Base-by-base conservation (phyloP, 371 early-diverging fungal genomes). In the Nematocida major region DNA sequence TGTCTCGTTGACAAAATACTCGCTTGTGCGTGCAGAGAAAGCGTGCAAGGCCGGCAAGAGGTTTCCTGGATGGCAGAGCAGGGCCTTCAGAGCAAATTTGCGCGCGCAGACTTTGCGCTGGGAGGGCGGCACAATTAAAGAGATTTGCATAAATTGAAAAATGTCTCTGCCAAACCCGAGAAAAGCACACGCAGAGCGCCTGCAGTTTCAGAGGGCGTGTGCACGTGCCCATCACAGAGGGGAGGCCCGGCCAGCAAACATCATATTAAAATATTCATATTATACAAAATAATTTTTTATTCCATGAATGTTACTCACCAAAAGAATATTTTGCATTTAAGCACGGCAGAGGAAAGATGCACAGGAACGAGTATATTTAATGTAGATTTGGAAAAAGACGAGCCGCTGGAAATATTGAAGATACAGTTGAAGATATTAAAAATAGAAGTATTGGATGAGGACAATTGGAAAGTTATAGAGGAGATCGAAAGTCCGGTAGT, bases 281-380 rank as follows among this genome's bases (percentile, higher is more conserved):
- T 67, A 9, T 20, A 32, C 13, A 68, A 53, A 24, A 59, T 63
- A 47, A 47, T 50, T 63, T 73, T 45, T 63, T 73, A 47, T 15
- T 22, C 51, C 49, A 73, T 73, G 76, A 22, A 34, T 24, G 47
- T 73, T n/a, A 42, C 22, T 20, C 62, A 65, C 40, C 76, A 73
- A 54, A 73, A 73, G 48, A 73, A 73, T 40, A 73, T 73, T 30
- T 22, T 73, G 47, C 47, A 45, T 34, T 45, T 73, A 39, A 63
- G 59, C 49, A 7, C 63, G 43, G 45, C 11, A 39, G 38, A 48
- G 20, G 36, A 45, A 32, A 22, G 48, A 15, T 73, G 47, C 65
- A 69, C 76, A 38, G 76, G 76, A 49, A 73, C 36, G 22, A 61
- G 59, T 36, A 63, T 73, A 5, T 73, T 62, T 53, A 5, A 22